These are phyloP conservation scores for Tulasnella sp. DNA, from an alignment of 768 basidiomycete species.

Conservation along the genomic window DNA sequence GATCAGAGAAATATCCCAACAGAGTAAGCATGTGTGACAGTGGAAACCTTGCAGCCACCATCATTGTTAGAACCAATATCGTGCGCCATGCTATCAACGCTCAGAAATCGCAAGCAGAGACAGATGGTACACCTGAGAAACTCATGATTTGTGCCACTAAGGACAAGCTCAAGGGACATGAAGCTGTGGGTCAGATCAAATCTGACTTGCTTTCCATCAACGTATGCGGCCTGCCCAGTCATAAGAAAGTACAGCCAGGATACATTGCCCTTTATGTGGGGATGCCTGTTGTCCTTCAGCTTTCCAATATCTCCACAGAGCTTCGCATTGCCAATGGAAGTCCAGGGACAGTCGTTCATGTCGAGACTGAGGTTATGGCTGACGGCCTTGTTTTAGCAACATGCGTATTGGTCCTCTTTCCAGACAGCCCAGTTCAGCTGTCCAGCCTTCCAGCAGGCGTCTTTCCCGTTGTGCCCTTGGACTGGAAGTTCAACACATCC, in stretches of 20 bases:
- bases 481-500: slow-evolving; percentile 18
- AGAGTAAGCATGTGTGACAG: neutral
- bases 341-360: slow-evolving; percentile 32
- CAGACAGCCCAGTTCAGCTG: slow-evolving; percentile 31
- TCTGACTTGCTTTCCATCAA: neutral
- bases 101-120: slow-evolving; percentile 33
- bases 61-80: slow-evolving; percentile 26
- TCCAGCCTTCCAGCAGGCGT: slow-evolving; percentile 28
- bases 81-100: slow-evolving; percentile 26
- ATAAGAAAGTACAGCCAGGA: slow-evolving; percentile 34
- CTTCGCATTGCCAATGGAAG: slow-evolving; percentile 36
- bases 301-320: slow-evolving; percentile 35
- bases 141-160: slow-evolving; percentile 36
- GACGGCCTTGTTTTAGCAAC: neutral
- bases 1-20: neutral
- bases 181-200: neutral
- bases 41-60: neutral
- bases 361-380: neutral
- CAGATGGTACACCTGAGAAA: slow-evolving; percentile 27
- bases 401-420: slow-evolving; percentile 30
- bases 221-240: neutral
- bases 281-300: slow-evolving; percentile 41
- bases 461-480: slow-evolving; percentile 31
- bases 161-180: slow-evolving; percentile 29
- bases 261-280: slow-evolving; percentile 39